Conservation (phyloP, 2,329 filamentous ascomycete species). For the Ophioceras dolichostomum region DNA sequence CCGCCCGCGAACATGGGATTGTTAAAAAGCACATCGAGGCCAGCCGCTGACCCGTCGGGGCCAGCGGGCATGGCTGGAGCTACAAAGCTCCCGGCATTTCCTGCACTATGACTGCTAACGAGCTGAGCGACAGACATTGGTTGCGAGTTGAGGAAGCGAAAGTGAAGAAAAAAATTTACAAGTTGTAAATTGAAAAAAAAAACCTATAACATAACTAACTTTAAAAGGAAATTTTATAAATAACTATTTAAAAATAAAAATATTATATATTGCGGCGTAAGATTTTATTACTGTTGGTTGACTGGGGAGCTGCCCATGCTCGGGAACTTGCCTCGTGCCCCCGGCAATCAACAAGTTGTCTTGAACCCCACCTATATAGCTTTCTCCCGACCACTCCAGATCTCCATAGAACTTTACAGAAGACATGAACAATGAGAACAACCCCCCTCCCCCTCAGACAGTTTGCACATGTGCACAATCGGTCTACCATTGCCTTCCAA, state of each 20-base stretch:
- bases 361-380: neutral
- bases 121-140: neutral
- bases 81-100: neutral
- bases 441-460: too few species aligned
- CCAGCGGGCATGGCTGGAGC: neutral
- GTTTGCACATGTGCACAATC: too few species aligned
- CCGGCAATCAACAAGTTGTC: neutral
- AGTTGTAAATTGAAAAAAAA: neutral
- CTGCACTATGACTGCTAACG: neutral
- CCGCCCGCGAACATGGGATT: slow-evolving; percentile 59
- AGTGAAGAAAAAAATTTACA: neutral
- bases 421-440: neutral
- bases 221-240: neutral
- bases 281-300: neutral
- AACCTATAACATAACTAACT: neutral
- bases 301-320: too few species aligned
- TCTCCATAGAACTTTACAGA: neutral
- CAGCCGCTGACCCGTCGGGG: slow-evolving; percentile 17
- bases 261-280: neutral
- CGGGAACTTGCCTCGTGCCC: too few species aligned
- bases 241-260: neutral
- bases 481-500: too few species aligned
- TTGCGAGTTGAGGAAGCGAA: neutral
- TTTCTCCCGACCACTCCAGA: neutral
- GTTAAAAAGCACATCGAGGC: slow-evolving; percentile 46